Percentiles rank a stretch among this genome's conserved stretches.
Conservation (phyloP, 352 stramenopile species). For the Phytophthora vignae region DNA sequence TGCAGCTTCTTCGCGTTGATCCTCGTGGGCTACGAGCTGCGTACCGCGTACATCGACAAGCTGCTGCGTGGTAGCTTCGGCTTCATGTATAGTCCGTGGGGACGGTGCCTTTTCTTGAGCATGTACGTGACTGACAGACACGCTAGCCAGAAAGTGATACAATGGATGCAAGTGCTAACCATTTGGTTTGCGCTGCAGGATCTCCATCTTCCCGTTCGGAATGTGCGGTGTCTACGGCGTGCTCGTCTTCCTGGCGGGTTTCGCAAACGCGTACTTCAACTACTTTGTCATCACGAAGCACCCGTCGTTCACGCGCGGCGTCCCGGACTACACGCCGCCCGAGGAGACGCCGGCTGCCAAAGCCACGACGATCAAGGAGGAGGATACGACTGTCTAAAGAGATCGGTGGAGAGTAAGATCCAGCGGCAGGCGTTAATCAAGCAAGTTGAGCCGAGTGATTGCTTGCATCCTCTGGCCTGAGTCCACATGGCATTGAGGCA, state of each 20-base stretch:
- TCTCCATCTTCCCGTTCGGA: constrained; percentile 91
- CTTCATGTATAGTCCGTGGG: constrained; percentile 92
- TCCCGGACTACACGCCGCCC: constrained; percentile 85
- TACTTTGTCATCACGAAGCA: constrained; percentile 92
- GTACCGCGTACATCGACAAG: constrained; percentile 71
- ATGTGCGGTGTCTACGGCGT: constrained; percentile 87
- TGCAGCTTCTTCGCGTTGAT: constrained; percentile 85
- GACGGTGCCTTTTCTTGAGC: constrained; percentile 85
- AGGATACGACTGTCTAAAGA: constrained; percentile 51
- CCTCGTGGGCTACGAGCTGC: constrained; percentile 86
- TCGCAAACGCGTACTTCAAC: constrained; percentile 91
- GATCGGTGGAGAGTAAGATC: constrained; percentile 19
- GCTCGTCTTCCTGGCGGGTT: constrained; percentile 78
- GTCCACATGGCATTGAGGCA: constrained; percentile 4
- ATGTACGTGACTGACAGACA: constrained; percentile 57
- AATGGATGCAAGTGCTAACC: background rate
- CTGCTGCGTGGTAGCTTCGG: constrained; percentile 83
- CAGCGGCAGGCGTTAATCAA: constrained; percentile 11
- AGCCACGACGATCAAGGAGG: constrained; percentile 29
- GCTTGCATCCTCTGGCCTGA: background rate
- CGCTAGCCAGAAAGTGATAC: no score
- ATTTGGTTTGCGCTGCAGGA: constrained; percentile 44
- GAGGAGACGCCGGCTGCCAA: constrained; percentile 52
- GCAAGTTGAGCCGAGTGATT: constrained; percentile 1
- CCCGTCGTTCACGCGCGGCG: constrained; percentile 84